Evolutionary conservation across 768 basidiomycete species (phyloP), one percentile per base, ranked within the genome.

Genomic region (Boletus patriciae): DNA sequence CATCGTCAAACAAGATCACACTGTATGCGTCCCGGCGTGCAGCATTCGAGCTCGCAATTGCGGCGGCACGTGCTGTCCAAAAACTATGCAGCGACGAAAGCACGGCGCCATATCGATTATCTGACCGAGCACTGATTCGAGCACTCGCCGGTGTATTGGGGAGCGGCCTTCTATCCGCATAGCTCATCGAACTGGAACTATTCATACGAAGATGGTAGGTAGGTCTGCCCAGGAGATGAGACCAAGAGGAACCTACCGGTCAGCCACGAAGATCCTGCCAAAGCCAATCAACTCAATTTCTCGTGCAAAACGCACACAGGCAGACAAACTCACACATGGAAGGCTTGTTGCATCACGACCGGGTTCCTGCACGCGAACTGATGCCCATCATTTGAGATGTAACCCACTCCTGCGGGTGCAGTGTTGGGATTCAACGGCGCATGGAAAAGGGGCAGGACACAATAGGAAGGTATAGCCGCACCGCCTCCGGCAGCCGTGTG

Each of bases 71-170:
- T 0, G 85, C 77, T 15, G 69, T 58, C 84, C 85, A 87, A 64
- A 86, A 86, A 16, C 73, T 71, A 51, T 83, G 65, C 10, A 86
- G 60, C 0, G 84, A 78, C 0, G 83, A 81, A 40, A 79, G 80
- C 0, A 85, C 85, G 1, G 85, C 83, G 0, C 84, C 84, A 18
- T 84, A 74, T 31, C 84, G 70, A 58, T 86, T 80, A 55, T 82
- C 66, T 40, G 72, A 69, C 0, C 51, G 59, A 13, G 63, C 65
- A 6, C 61, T 52, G 41, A 84, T 83, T 36, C 62, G 63, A n/a
- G 66, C 56, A 4, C 76, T 73, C 4, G 55, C 71, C 0, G 82
- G 80, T 2, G 80, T 77, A 44, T 76, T 71, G 0, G 65, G 62
- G 5, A 84, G 73, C 0, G 85, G 85, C 1, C 45, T 66, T 37